These are phyloP conservation scores for Sporothrix globosa DNA, from an alignment of 2,329 filamentous ascomycete genomes.

Conservation along the genomic window DNA sequence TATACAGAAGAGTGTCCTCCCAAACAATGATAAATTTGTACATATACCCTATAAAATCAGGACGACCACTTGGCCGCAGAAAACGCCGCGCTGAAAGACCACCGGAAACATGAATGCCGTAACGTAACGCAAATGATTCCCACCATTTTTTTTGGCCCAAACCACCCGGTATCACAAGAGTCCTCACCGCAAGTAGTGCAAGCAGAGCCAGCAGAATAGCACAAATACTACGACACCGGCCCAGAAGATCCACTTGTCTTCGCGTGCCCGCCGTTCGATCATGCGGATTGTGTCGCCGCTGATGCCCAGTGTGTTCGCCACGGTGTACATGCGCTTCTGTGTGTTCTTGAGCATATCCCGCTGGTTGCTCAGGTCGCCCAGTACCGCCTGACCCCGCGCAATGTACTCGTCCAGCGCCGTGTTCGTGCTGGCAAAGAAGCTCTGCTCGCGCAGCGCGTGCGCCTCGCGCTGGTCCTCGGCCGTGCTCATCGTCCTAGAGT, in stretches of 20 bases:
- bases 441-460: constrained; percentile 86
- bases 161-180: neutral
- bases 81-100: constrained; percentile 35
- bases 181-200: constrained; percentile 76
- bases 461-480: constrained; percentile 63
- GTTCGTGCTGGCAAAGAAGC: constrained; percentile 81
- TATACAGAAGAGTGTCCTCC: neutral
- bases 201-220: constrained; percentile 84
- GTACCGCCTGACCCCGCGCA: constrained; percentile 83
- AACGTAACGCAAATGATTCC: neutral
- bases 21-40: neutral
- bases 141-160: neutral
- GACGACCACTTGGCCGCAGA: neutral
- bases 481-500: constrained; percentile 51
- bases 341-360: constrained; percentile 94
- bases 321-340: constrained; percentile 85
- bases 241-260: constrained; percentile 99
- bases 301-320: constrained; percentile 90
- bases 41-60: neutral
- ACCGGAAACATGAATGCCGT: neutral
- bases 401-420: constrained; percentile 91
- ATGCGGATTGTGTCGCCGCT: constrained; percentile 96
- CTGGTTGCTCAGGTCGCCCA: constrained; percentile 86
- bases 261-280: constrained; percentile 86
- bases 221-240: constrained; percentile 85